Conservation (phyloP, 2,329 filamentous ascomycete species). For the Tolypocladium endophyticum region DNA sequence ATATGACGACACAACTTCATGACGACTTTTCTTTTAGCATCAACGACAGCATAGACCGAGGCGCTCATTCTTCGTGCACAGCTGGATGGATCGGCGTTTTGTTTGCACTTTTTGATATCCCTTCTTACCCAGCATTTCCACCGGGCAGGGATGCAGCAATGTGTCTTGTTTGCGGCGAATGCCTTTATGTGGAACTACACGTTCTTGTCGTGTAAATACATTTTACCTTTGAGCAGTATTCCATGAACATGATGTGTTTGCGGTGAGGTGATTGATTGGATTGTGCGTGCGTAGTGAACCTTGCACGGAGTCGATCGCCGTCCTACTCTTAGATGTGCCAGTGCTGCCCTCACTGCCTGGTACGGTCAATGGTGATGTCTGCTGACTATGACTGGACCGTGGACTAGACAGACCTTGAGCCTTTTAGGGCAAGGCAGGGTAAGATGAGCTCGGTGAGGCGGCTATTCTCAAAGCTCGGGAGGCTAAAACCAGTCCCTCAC, state of each 20-base stretch:
- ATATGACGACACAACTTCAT: slow-evolving; percentile 21
- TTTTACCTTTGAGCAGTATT: background rate
- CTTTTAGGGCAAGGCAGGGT: too few relatives aligned
- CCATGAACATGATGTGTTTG: background rate
- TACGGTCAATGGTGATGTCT: background rate
- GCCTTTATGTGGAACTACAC: background rate
- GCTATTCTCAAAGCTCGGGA: background rate
- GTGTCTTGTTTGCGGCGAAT: background rate
- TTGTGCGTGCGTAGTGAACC: background rate
- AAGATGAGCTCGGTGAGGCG: too few relatives aligned
- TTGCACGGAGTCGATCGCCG: background rate
- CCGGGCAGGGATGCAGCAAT: slow-evolving; percentile 2
- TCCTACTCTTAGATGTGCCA: background rate
- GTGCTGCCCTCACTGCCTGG: background rate
- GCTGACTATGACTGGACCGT: too few relatives aligned
- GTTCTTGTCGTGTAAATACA: background rate
- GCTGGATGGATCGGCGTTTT: slow-evolving; percentile 22
- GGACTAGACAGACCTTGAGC: too few relatives aligned
- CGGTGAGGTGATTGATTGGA: background rate
- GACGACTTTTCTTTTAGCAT: slow-evolving; percentile 21
- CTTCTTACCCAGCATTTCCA: slow-evolving; percentile 12
- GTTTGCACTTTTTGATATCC: slow-evolving; percentile 17
- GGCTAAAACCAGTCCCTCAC: background rate
- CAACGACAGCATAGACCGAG: slow-evolving; percentile 25
- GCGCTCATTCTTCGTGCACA: slow-evolving; percentile 16